Percentiles rank a stretch among this genome's conserved stretches.
phyloP scores from a whole-genome alignment of 176 grass and related monocot species.

The Paspalum notatum region DNA sequence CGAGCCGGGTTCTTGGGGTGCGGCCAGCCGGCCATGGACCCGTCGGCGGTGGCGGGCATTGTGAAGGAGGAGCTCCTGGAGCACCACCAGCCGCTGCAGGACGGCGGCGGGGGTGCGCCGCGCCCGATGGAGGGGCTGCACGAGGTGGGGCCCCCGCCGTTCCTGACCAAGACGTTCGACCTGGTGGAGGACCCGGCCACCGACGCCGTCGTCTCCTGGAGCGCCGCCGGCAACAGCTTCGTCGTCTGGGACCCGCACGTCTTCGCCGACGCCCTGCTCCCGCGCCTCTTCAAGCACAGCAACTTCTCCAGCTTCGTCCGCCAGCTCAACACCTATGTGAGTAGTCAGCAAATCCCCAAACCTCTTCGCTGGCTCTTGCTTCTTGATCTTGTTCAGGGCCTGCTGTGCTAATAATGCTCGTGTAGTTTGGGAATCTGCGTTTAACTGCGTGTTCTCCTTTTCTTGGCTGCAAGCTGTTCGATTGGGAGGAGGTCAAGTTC shows the following conservation, averaged over 20 bases:
- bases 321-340: conserved; percentile 93
- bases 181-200: conserved; percentile 68
- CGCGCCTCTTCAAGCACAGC: conserved; percentile 80
- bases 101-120: conserved; percentile 8
- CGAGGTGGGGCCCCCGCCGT: conserved; percentile 69
- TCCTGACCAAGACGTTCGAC: conserved; percentile 86
- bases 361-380: background rate
- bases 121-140: conserved; percentile 73
- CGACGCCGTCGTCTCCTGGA: conserved; percentile 70
- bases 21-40: conserved; percentile 39
- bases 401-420: background rate
- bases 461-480: background rate
- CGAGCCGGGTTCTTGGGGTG: background rate
- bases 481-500: background rate
- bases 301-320: conserved; percentile 93
- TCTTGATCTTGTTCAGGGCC: background rate
- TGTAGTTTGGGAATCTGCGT: background rate
- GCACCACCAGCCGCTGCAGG: background rate
- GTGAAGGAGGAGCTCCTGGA: conserved; percentile 70
- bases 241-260: conserved; percentile 80
- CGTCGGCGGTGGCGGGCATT: conserved; percentile 10
- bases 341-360: conserved; percentile 16
- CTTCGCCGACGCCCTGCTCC: conserved; percentile 66
- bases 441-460: background rate
- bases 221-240: conserved; percentile 64